A percentile compares a stretch with the other conserved stretches of the same genome.
phyloP scores from a whole-genome alignment of 805 yeast genomes.

The Brettanomyces naardenensis region DNA sequence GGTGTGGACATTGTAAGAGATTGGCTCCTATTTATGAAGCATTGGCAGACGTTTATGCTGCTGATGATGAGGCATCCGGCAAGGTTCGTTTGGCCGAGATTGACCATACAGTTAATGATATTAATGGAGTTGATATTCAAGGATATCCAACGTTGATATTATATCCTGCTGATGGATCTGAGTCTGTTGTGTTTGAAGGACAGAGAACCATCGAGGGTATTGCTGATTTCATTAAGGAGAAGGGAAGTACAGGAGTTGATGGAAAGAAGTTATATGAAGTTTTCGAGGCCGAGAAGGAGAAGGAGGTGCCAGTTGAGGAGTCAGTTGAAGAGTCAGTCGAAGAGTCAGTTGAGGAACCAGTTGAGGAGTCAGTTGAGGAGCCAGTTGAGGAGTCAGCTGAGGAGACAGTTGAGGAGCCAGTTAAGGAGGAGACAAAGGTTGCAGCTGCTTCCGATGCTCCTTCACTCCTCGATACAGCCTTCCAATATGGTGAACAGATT shows the following conservation, averaged over 20 bases:
- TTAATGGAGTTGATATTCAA: conserved; percentile 59
- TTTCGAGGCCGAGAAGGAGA: conserved; percentile 10
- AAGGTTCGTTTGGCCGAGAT: conserved; percentile 75
- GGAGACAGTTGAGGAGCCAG: not conserved
- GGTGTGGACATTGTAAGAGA: conserved; percentile 96
- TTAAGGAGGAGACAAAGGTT: not conserved
- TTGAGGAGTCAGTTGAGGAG: not conserved
- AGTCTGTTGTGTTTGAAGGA: conserved; percentile 60
- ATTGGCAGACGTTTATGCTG: conserved; percentile 60
- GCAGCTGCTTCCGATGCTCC: conserved; percentile 1
- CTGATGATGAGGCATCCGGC: conserved; percentile 38
- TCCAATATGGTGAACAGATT: not conserved
- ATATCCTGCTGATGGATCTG: conserved; percentile 75
- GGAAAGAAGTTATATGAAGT: conserved; percentile 29
- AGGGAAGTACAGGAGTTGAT: conserved; percentile 59
- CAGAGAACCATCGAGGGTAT: conserved; percentile 68
- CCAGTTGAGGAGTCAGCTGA: not conserved
- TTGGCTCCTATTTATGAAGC: conserved; percentile 86
- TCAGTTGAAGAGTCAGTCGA: conserved; percentile 17
- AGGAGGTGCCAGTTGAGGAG: conserved; percentile 19
- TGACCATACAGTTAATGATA: conserved; percentile 88
- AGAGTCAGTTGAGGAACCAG: conserved; percentile 13
- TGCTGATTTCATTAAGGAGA: conserved; percentile 60
- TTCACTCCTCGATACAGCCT: not conserved
- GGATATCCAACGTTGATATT: conserved; percentile 92